These are phyloP conservation scores for Bryoerythrophyllum caledonicum DNA, from an alignment of 225 moss, liverwort and hornwort genomes.

Conservation along the genomic window DNA sequence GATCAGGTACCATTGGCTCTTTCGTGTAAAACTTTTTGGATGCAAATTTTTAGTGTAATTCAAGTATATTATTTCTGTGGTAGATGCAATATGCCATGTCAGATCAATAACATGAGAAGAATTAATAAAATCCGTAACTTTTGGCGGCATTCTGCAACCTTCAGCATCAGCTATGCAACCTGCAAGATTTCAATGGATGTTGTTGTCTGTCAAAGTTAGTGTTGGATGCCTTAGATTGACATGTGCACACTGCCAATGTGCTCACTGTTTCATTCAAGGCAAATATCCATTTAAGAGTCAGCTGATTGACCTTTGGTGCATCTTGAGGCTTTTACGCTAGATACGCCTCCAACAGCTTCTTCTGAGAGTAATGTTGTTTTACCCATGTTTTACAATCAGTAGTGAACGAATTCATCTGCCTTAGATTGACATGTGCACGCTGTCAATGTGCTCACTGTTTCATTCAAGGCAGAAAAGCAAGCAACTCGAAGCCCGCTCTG, in stretches of 20 bases:
- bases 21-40: no score
- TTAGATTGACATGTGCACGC: neutral
- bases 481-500: no score
- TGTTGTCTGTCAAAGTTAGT: neutral
- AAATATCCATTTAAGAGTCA: neutral
- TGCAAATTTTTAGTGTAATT: no score
- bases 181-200: no score
- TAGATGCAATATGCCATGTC: no score
- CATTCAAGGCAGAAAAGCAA: neutral
- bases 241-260: slow-evolving; percentile 1
- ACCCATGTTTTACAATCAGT: neutral
- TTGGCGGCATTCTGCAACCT: no score
- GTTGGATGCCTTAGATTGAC: neutral
- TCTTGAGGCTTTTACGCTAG: neutral
- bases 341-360: neutral
- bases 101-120: no score
- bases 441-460: neutral
- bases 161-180: no score
- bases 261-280: slow-evolving; percentile 1
- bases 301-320: neutral
- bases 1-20: no score
- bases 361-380: neutral
- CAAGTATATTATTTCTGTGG: no score
- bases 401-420: neutral
- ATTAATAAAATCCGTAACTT: no score